Evolutionary conservation across 805 yeast genomes (phyloP), one percentile per base, ranked within the genome.

Genomic region (Zygosaccharomyces bisporus): DNA sequence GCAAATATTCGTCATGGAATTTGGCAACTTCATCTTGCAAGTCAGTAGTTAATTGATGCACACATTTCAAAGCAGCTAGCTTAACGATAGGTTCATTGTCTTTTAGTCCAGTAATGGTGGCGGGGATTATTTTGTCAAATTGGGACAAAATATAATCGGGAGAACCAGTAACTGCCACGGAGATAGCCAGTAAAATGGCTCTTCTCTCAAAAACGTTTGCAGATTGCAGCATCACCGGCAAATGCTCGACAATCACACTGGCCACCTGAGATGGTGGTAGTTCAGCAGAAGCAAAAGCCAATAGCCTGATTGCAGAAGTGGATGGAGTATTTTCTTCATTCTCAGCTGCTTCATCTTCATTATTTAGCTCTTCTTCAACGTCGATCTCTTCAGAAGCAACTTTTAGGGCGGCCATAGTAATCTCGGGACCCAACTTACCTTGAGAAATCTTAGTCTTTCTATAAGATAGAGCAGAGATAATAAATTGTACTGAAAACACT

Each of bases 191-290:
- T 41, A 89, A 73, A 44, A 85, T 93, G 47, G 95, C 96, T 70
- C 96, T 81, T 72, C 95, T 81, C 70, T 85, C 88, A 53, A 77
- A 82, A 50, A 76, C 74, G 63, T 86, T 80, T n/a, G 77, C 53
- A 13, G 90, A 77, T 39, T 78, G 68, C 49, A 82, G 64, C 73
- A 81, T 67, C 34, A 75, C 61, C 35, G 78, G 75, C 51, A 86
- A 65, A 53, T 75, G 77, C 52, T 80, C 86, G 49, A 88, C 73
- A 50, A 91, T 74, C 34, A 96, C 91, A 51, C 74, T 76, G 53
- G 90, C 81, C 45, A 86, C 95, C 67, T 93, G 99, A 34, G 88
- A 78, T 39, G 98, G 96, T 43, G 99, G 96, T 58, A 93, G 74
- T 59, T 83, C 89, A 35, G 82, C 72, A 13, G 98, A 79, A 53